Base-by-base conservation (phyloP, 768 basidiomycete genomes). In the Kwoniella mangroviensis region DNA sequence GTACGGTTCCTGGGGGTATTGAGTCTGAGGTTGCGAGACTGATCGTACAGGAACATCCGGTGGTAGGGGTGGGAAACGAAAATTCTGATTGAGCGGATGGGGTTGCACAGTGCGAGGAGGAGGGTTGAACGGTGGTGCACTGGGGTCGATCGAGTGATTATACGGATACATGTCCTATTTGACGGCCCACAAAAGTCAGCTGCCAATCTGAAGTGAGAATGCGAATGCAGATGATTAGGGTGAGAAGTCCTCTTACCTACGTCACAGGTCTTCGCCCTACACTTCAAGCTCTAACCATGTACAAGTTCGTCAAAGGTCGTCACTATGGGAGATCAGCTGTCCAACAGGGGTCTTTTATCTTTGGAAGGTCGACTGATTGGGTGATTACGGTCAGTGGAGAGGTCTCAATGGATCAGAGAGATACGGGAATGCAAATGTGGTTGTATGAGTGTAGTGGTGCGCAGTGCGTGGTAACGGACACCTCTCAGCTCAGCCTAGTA, bases 61-160 rank as follows among this genome's bases (percentile, higher is more conserved):
- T 21, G 56, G 40, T 12, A 56, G 26, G 22, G 63, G 56, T 11
- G 65, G 65, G 45, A 66, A 58, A 12, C 56, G 56, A 24, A 57
- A 66, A 28, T 66, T 51, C 54, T 55, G 65, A 51, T 66, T 59
- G n/a, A 58, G 65, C 17, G 65, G 65, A 58, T 59, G 65, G 24
- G 65, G 65, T n/a, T 45, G 41, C 7, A 51, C 22, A 13, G 10
- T 21, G 9, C 45, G 21, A 49, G 43, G 43, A 28, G 22, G 3
- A 53, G 22, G 26, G 54, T 55, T 55, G 54, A 28, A 28, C 24
- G 62, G 62, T 9, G 34, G 58, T 60, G 19, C 22, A 24, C 6
- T 41, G 19, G 58, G 41, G 15, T 60, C 58, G 12, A 34, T 28
- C 19, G 34, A 26, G 6, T 41, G 34, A 13, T 60, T 42, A 24